A percentile compares a stretch with the other conserved stretches of the same genome.
phyloP scores from a whole-genome alignment of 768 basidiomycete species.

The Heimioporus sp. region DNA sequence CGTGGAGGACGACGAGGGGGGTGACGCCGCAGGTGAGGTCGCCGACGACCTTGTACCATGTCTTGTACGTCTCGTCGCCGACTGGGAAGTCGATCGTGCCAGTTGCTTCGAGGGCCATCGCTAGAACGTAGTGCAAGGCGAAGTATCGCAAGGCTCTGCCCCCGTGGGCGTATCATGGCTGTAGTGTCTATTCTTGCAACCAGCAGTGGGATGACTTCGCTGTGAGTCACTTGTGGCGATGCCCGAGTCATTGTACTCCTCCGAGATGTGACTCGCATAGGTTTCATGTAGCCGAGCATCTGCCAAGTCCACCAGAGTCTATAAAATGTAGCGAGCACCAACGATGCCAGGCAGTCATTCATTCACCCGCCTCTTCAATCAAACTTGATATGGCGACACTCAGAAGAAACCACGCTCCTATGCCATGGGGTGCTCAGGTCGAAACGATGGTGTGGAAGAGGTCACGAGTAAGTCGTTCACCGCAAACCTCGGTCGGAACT shows the following conservation, averaged over 20 bases:
- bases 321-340: conserved; percentile 9
- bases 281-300: no score
- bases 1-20: conserved; percentile 46
- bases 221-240: no score
- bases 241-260: no score
- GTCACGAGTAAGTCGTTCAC: conserved; percentile 9
- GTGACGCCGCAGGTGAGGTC: conserved; percentile 29
- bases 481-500: background rate
- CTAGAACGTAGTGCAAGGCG: no score
- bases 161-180: no score
- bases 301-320: background rate
- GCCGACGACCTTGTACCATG: conserved; percentile 46
- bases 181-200: no score
- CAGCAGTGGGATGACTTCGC: no score
- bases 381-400: conserved; percentile 17
- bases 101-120: conserved; percentile 10
- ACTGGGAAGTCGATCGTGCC: conserved; percentile 21
- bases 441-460: conserved; percentile 8
- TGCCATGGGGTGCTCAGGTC: conserved; percentile 4
- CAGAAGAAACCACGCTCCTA: conserved; percentile 11
- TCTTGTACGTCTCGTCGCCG: conserved; percentile 32
- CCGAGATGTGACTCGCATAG: no score
- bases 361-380: background rate
- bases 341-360: background rate
- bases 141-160: no score